Evolutionary conservation across 305 asterid genomes (phyloP), one percentile per base, ranked within the genome.

Genomic region (Plantago coronopus): DNA sequence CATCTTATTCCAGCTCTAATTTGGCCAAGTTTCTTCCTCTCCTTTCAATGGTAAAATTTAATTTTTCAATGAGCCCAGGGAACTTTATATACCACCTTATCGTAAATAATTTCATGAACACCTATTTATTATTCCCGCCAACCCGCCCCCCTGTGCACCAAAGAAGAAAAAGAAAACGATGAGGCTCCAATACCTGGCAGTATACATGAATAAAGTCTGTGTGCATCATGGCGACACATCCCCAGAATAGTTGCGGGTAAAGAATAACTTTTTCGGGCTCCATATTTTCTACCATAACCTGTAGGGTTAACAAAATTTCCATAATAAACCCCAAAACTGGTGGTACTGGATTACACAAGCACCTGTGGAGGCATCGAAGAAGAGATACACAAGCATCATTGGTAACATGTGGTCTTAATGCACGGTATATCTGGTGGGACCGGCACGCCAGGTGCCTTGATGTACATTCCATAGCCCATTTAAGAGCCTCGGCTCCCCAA

Each of bases 391-490:
- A 94, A 3, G 99, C 99, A 68, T 94, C 99, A 55, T 87, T 94
- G 17, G 99, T 87, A 57, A 94, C 97, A 60, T 78, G 81, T 27
- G 99, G 99, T 44, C 91, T 84, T 17, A 94, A 69, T 20, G 99
- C 95, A 54, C 99, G 99, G 74, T 94, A 94, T 67, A 94, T 94
- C 74, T 94, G 99, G 79, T 94, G 97, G 5, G 99, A 94, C 22
- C 99, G 93, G 76, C 99, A 90, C 4, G 99, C 97, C 61, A 94
- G 95, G 81, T 94, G 99, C 67, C 96, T 73, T 0, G 99, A 94
- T 46, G 99, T 94, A 83, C 99, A 90, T 64, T 94, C 99, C 99
- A 94, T 94, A 34, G 99, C 99, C 99, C 99, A 94, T 74, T 90
- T 94, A 62, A 94, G 96, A 57, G 99, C 97, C 69, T 94, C 97